Evolutionary conservation across 345 rosid genomes (phyloP).

Genomic region (Turritis glabra): DNA sequence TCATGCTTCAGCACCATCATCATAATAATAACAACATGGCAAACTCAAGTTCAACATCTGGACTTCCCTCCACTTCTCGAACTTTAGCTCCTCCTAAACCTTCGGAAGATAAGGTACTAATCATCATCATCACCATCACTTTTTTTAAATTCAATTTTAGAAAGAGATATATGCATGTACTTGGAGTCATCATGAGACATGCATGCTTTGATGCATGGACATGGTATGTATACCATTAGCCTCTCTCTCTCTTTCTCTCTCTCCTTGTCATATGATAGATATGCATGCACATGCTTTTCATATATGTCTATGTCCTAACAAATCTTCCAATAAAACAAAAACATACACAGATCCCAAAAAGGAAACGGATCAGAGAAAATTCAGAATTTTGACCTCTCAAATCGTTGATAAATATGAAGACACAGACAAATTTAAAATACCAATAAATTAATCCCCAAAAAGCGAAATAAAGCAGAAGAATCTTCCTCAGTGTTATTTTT

Average conservation of each 20-base stretch:
- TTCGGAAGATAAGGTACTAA: conserved; percentile 75
- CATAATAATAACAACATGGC: conserved; percentile 50
- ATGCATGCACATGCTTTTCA: conserved; percentile 42
- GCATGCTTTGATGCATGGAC: conserved; percentile 27
- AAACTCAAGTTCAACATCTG: conserved; percentile 48
- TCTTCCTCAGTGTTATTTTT: conserved; percentile 20
- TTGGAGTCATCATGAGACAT: conserved; percentile 22
- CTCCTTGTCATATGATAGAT: conserved; percentile 33
- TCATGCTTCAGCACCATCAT: conserved; percentile 45
- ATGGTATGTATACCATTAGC: conserved; percentile 21
- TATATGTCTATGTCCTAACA: conserved; percentile 34
- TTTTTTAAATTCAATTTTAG: conserved; percentile 4
- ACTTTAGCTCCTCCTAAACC: conserved; percentile 56
- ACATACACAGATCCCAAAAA: conserved; percentile 41
- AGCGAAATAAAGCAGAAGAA: conserved; percentile 23
- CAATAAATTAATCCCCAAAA: conserved; percentile 1
- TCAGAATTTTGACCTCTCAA: conserved; percentile 38
- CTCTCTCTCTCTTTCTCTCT: not conserved
- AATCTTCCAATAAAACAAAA: conserved; percentile 41
- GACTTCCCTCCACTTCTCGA: conserved; percentile 48
- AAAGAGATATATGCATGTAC: conserved; percentile 16
- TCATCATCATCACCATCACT: conserved; percentile 33
- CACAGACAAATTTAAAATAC: conserved; percentile 24
- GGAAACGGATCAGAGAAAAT: conserved; percentile 37
- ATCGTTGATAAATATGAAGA: conserved; percentile 2